Percentiles rank a stretch among this genome's conserved stretches.
Evolutionary conservation across 2,329 filamentous ascomycete species (phyloP).

Genomic region (Neopestalotiopsis sp.): DNA sequence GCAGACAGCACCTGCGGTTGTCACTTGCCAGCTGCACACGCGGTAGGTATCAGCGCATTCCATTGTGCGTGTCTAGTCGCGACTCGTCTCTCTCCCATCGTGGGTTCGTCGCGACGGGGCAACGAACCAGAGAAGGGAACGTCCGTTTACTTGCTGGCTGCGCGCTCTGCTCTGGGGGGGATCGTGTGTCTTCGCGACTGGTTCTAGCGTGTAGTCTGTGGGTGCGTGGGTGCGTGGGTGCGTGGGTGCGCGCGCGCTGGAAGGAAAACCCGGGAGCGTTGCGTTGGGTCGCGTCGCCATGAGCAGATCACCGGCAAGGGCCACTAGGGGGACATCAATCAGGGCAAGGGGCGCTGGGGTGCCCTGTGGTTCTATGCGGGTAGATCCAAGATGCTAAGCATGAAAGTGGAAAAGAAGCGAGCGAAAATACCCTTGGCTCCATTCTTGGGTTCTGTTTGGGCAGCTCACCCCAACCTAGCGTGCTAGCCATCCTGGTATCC

Average conservation of each 20-base stretch:
- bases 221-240: neutral
- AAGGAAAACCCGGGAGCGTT: neutral
- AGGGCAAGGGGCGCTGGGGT: too few relatives aligned
- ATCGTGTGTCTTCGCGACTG: conserved; percentile 18
- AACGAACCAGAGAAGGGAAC: neutral
- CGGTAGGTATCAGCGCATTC: conserved; percentile 15
- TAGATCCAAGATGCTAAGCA: conserved; percentile 5
- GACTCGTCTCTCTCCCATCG: neutral
- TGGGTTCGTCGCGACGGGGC: conserved; percentile 16
- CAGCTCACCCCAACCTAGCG: neutral
- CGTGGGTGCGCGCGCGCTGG: conserved; percentile 2
- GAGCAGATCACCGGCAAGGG: neutral
- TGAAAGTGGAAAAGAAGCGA: too few relatives aligned
- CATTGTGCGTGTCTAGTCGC: conserved; percentile 4
- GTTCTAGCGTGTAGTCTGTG: neutral
- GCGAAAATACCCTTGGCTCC: neutral
- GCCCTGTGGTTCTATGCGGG: neutral
- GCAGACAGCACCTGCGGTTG: conserved; percentile 6
- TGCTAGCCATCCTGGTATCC: too few relatives aligned
- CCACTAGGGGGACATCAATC: too few relatives aligned
- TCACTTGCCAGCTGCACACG: conserved; percentile 18
- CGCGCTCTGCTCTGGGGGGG: neutral
- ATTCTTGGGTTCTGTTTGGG: neutral
- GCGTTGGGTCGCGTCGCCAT: neutral
- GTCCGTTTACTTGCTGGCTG: neutral